Percentiles rank a stretch among this genome's conserved stretches.
Evolutionary conservation across 1,139 yeast genomes (phyloP).

Genomic region (Saccharomyces hybrid): DNA sequence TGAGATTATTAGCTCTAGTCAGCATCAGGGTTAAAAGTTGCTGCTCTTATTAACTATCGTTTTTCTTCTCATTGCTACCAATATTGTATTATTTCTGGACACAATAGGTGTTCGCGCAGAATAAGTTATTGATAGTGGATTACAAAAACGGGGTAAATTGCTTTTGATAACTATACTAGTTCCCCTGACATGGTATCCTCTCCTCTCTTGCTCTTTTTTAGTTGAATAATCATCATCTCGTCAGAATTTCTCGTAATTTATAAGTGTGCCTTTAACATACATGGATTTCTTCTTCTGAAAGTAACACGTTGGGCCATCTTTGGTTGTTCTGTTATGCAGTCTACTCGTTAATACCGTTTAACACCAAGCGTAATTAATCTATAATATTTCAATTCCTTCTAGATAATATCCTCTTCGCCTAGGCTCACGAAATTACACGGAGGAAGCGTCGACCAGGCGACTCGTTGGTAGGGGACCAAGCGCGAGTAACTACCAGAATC

Average conservation of each 20-base stretch:
- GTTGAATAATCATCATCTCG: background rate
- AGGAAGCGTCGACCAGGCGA: background rate
- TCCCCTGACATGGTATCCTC: background rate
- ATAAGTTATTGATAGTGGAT: background rate
- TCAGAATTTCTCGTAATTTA: background rate
- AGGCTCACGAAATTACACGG: background rate
- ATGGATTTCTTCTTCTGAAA: constrained; percentile 75
- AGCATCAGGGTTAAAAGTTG: background rate
- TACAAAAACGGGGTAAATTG: background rate
- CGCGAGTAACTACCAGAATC: background rate
- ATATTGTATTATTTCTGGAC: background rate
- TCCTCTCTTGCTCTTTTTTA: background rate
- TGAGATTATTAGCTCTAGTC: background rate
- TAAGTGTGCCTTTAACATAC: constrained; percentile 37
- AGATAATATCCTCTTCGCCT: background rate
- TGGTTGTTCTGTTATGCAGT: constrained; percentile 6
- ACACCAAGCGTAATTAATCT: background rate
- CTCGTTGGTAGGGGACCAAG: background rate
- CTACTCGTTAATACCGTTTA: background rate
- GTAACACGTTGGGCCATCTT: constrained; percentile 76
- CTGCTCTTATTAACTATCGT: background rate
- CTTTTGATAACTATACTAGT: background rate
- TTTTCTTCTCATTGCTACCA: background rate
- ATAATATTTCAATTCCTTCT: background rate
- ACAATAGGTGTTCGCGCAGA: background rate